phyloP scores from a whole-genome alignment of 2,329 filamentous ascomycete genomes.

The Alternaria sp. region DNA sequence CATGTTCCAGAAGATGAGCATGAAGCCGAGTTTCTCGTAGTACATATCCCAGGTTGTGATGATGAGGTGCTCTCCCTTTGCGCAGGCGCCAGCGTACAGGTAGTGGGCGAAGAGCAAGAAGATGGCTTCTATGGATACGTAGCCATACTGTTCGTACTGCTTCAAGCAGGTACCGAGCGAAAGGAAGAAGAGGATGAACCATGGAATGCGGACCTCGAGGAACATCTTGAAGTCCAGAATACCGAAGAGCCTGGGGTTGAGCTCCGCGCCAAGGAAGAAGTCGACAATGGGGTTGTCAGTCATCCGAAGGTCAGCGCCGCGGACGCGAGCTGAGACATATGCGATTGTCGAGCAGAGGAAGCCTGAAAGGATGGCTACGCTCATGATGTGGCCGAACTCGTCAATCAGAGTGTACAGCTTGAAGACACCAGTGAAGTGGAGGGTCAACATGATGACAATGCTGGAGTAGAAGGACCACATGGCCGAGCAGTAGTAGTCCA shows the following conservation, averaged over 20 bases:
- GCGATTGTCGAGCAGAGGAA: constrained; percentile 83
- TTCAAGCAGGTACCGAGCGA: constrained; percentile 77
- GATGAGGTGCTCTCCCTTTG: constrained; percentile 91
- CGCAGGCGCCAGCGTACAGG: constrained; percentile 89
- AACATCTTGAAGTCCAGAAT: constrained; percentile 95
- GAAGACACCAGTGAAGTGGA: constrained; percentile 87
- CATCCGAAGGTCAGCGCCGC: constrained; percentile 90
- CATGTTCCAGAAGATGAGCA: constrained; percentile 98
- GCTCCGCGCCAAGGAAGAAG: constrained; percentile 89
- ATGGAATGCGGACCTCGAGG: constrained; percentile 89
- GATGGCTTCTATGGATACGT: constrained; percentile 81
- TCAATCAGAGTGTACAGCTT: constrained; percentile 91
- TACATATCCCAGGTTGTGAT: constrained; percentile 95
- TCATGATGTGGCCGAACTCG: constrained; percentile 92
- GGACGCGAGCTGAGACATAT: constrained; percentile 81
- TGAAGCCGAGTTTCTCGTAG: constrained; percentile 96
- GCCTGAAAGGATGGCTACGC: constrained; percentile 89
- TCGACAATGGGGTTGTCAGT: constrained; percentile 82
- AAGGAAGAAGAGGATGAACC: constrained; percentile 86
- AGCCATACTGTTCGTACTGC: constrained; percentile 85
- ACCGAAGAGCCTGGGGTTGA: constrained; percentile 85
- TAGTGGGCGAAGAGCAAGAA: constrained; percentile 91
- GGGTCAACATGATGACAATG: constrained; percentile 69
- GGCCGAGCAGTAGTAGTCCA: constrained; percentile 93
- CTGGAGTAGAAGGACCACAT: constrained; percentile 88